Base-by-base conservation (phyloP, 1,284 basidiomycete genomes). In the Papiliotrema terrestris region DNA sequence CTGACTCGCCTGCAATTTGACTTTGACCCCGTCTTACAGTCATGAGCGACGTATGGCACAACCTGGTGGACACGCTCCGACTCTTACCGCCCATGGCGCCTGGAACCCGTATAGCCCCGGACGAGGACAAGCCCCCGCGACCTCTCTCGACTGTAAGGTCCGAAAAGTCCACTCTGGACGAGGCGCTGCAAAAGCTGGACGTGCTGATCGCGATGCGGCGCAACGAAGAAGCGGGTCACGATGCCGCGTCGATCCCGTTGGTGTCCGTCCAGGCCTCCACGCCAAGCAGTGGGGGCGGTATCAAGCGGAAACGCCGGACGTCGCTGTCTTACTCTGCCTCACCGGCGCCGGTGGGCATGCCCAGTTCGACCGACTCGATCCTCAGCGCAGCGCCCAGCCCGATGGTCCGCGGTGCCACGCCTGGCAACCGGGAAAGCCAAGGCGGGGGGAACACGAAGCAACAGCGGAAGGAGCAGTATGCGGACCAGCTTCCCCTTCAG, bases 401-500 rank as follows among this genome's bases (percentile, higher is more conserved):
- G 4, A 52, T 49, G 14, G 46, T 48, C 26, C 23, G 60, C 23
- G 46, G 54, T 1, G 51, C 49, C 8, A 70, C 66, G 11, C 63
- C 68, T 1, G 55, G 52, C 45, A 55, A 55, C 14, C 46, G 65
- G 14, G 63, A 67, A 26, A 5, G 29, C 5, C 6, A 32, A 11
- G 29, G 29, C 29, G 29, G 29, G 29, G 29, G 29, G 6, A 32
- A 32, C 29, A 20, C 50, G 11, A 61, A 56, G 15, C 60, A 62
- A 52, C 51, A 59, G 37, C 48, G 63, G 13, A 66, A 65, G 53
- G 68, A 70, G 32, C 51, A 61, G 39, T 61, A 66, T 41, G 39
- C 51, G 6, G 73, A 71, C 41, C 78, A 80, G 59, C 63, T 79
- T 5, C 78, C 79, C 2, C 63, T 80, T 3, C 65, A 63, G 20